Base-by-base conservation (phyloP, 140 eudicot genomes). In the Erigeron philadelphicus region DNA sequence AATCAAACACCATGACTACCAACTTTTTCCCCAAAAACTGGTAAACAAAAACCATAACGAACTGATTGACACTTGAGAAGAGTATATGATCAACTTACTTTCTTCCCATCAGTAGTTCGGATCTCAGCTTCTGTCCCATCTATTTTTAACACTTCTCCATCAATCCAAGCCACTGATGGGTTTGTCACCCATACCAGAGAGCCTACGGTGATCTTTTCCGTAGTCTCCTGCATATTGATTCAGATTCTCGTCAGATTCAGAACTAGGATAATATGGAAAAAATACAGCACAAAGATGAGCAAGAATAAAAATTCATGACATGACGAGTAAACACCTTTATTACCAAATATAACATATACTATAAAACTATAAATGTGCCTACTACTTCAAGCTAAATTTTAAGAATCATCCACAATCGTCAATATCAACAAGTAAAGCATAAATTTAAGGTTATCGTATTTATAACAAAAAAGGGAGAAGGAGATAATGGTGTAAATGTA, bases 121-220 rank as follows among this genome's bases (percentile, higher is more conserved):
- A 93, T 72, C 64, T 87, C 93, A 64, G 85, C 82, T 15, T 84
- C 95, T 15, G 82, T 60, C 15, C 96, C 96, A 64, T 84, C 84
- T 63, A 93, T 83, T 83, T 84, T 83, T 40, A 78, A 31, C 47
- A 92, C 98, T 74, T 83, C 80, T 48, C 98, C 98, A 63, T 88
- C 96, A 62, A 92, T 78, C 98, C 98, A 92, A 81, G 88, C 86
- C 79, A 80, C 77, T 17, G 78, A 80, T 70, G 86, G 84, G 82
- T 88, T 85, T 50, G 83, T 96, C 78, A 76, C 95, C 98, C 98
- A 92, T 62, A 92, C 95, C 50, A 84, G 93, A 79, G 88, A 74
- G 23, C 98, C 95, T 65, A 83, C 87, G 59, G 78, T 67, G 67
- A 92, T 86, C 76, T 92, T 92, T 1, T 78, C 85, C 12, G 89